phyloP scores from a whole-genome alignment of 2,329 filamentous ascomycete genomes.

The Ceratocystis ficicola region DNA sequence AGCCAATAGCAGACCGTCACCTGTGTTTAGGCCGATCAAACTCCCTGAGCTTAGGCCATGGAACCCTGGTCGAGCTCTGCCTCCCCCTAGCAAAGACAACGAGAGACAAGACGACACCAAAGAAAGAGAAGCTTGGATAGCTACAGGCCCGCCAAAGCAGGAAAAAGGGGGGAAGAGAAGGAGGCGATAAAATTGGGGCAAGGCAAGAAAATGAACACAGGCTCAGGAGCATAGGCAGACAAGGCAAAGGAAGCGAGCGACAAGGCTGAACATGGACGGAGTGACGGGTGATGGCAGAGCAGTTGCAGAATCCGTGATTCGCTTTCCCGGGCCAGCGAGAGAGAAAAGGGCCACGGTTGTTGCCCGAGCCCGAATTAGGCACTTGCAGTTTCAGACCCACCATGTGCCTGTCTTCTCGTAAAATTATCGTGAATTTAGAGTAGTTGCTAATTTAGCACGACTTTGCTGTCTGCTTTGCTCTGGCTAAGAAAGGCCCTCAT shows the following conservation, averaged over 20 bases:
- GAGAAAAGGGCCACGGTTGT: not conserved
- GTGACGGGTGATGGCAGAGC: not conserved
- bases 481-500: not conserved
- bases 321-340: not conserved
- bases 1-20: not conserved
- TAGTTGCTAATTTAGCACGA: not conserved
- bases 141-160: not conserved
- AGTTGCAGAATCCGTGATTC: not conserved
- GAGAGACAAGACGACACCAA: not conserved
- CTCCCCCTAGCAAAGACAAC: not conserved
- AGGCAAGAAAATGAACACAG: not conserved
- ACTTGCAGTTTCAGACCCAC: not conserved
- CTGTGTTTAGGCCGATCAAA: not conserved
- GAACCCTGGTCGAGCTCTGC: conserved; percentile 6
- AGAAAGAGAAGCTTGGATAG: not conserved
- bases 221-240: not conserved
- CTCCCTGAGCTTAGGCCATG: not conserved
- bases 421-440: conserved; percentile 1
- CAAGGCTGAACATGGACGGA: not conserved
- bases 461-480: not conserved
- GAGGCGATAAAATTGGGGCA: not conserved
- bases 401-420: not conserved
- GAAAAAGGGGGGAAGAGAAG: not conserved
- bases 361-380: not conserved
- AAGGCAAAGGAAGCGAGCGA: not conserved